These are phyloP conservation scores for Lasiosphaeria hispida DNA, from an alignment of 495 filamentous ascomycete genomes.

Conservation along the genomic window DNA sequence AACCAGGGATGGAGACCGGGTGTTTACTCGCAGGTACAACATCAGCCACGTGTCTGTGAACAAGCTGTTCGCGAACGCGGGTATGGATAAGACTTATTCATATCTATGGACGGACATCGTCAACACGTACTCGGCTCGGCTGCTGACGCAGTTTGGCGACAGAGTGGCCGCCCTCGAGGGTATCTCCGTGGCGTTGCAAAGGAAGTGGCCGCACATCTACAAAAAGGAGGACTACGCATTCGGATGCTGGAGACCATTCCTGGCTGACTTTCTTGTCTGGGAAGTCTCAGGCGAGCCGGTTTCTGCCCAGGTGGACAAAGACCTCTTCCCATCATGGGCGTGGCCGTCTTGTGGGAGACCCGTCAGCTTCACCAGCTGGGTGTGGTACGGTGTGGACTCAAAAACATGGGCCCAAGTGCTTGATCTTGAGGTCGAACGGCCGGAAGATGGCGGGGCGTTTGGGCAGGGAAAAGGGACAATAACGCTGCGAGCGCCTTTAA, in stretches of 20 bases:
- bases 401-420: slow-evolving; percentile 6
- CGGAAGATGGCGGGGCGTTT: background rate
- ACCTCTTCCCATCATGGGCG: slow-evolving; percentile 8
- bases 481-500: slow-evolving; percentile 3
- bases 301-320: slow-evolving; percentile 1
- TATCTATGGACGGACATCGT: background rate
- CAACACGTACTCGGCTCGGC: slow-evolving; percentile 3
- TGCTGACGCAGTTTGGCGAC: slow-evolving; percentile 10
- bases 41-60: slow-evolving; percentile 6
- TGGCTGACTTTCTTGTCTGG: slow-evolving; percentile 2
- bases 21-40: slow-evolving; percentile 4
- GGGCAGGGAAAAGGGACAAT: slow-evolving; percentile 3
- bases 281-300: slow-evolving; percentile 2
- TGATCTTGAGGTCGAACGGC: background rate
- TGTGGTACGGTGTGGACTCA: slow-evolving; percentile 6
- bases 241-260: slow-evolving; percentile 2
- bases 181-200: slow-evolving; percentile 6
- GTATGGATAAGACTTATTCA: background rate
- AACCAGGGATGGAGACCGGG: background rate
- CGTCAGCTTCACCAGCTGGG: slow-evolving; percentile 6
- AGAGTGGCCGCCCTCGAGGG: slow-evolving; percentile 10
- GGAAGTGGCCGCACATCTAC: slow-evolving; percentile 2
- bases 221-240: background rate
- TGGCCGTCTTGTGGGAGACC: slow-evolving; percentile 9
- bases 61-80: background rate